Base-by-base conservation (phyloP, 805 yeast species). In the Candida tibetensis region DNA sequence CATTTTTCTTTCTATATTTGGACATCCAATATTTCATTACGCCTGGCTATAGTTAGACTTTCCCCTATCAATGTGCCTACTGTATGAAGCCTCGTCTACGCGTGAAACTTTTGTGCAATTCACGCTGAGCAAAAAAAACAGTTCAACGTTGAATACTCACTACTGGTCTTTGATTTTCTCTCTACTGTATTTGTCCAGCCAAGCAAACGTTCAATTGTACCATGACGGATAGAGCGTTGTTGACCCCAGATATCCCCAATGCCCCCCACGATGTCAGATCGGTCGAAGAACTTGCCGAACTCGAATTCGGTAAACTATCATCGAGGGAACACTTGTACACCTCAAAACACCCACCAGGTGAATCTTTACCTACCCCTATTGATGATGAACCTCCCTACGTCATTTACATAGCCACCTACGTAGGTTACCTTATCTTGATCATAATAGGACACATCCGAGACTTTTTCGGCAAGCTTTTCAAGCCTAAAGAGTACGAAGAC, bases 391-490 rank as follows among this genome's bases (percentile, higher is more conserved):
- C 97, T 4, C 91, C 96, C 15, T 85, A 87, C 53, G 74, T 75
- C 47, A 79, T 85, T 37, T 77, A 86, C 42, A 64, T 93, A 34
- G 74, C 87, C 41, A 91, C 99, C 2, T 93, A 91, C 57, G 64
- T 93, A 48, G 81, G 85, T 59, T 95, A 89, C 60, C 71, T 95
- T 50, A 77, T 88, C 32, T 72, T 93, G 51, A 86, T 93, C 47
- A 78, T 89, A 27, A 75, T 88, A 42, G 99, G 99, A 25, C 96
- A 93, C 57, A 65, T 89, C 28, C 81, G 89, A 50, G 99, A 93
- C 65, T 91, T 82, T 60, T 74, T 88, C 42, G 96, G 95, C 39
- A 77, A 83, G 57, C 64, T 71, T 16, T 85, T 90, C 62, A 76
- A 74, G 55, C 84, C 85, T 14, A 73, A 76, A 36, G 76, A 72